Conservation (phyloP, 257 asterid genomes). For the Striga asiatica region DNA sequence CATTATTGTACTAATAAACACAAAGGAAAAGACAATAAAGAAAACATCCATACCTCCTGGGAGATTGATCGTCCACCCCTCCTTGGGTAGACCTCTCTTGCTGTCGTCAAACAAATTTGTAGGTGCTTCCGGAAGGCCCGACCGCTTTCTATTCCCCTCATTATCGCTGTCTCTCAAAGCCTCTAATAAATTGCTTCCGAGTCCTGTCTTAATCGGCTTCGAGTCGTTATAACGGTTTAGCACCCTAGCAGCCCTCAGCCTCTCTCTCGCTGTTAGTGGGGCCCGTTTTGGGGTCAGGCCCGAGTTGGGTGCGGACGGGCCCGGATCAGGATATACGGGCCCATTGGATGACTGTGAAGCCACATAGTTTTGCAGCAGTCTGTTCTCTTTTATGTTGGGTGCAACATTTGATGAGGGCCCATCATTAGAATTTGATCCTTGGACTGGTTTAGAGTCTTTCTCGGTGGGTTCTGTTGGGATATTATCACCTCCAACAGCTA, state of each 20-base stretch:
- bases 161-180: slow-evolving; percentile 63
- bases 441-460: slow-evolving; percentile 19
- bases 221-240: slow-evolving; percentile 78
- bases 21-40: slow-evolving; percentile 50
- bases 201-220: slow-evolving; percentile 50
- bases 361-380: slow-evolving; percentile 17
- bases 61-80: slow-evolving; percentile 58
- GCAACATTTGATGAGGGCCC: slow-evolving; percentile 19
- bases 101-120: slow-evolving; percentile 63
- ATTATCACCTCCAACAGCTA: slow-evolving; percentile 40
- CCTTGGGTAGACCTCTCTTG: slow-evolving; percentile 70
- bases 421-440: slow-evolving; percentile 18
- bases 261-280: slow-evolving; percentile 79
- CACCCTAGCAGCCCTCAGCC: slow-evolving; percentile 85
- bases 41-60: slow-evolving; percentile 60
- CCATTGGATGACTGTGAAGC: slow-evolving; percentile 16
- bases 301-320: slow-evolving; percentile 19
- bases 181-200: slow-evolving; percentile 60
- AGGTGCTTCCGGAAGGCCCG: slow-evolving; percentile 86
- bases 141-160: slow-evolving; percentile 64
- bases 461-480: slow-evolving; percentile 28
- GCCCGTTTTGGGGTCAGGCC: slow-evolving; percentile 42
- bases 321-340: slow-evolving; percentile 18
- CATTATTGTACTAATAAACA: slow-evolving; percentile 72
- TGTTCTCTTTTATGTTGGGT: neutral